Conservation (phyloP, 2,329 filamentous ascomycete genomes). For the Passalora sequoiae region DNA sequence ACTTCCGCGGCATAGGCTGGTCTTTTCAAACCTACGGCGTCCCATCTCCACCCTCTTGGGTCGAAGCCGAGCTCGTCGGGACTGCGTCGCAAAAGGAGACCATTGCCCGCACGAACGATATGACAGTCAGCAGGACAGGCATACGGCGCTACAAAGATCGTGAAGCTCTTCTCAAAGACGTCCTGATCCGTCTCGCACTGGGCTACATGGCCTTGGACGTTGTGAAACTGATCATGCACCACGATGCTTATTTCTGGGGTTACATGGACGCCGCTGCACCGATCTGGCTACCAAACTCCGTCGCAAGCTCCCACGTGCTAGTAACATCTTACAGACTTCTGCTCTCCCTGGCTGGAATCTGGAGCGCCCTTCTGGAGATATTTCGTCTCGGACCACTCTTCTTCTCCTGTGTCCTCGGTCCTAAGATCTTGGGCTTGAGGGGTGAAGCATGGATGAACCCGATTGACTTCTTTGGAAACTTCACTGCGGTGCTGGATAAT, state of each 20-base stretch:
- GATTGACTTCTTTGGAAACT: conserved; percentile 50
- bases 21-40: conserved; percentile 52
- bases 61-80: conserved; percentile 36
- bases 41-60: conserved; percentile 39
- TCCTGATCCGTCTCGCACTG: conserved; percentile 42
- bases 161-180: conserved; percentile 32
- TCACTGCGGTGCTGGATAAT: conserved; percentile 54
- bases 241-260: conserved; percentile 70
- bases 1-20: conserved; percentile 58
- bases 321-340: conserved; percentile 54
- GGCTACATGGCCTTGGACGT: conserved; percentile 66
- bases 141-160: conserved; percentile 36
- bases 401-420: conserved; percentile 55
- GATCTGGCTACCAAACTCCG: conserved; percentile 42
- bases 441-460: conserved; percentile 59
- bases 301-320: conserved; percentile 39
- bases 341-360: conserved; percentile 53
- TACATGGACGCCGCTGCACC: conserved; percentile 35
- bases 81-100: conserved; percentile 18
- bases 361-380: conserved; percentile 56
- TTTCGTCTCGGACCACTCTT: conserved; percentile 59
- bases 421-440: conserved; percentile 55
- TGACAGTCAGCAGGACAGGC: conserved; percentile 31
- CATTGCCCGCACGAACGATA: neutral
- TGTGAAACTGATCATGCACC: conserved; percentile 62